Conservation (phyloP, 2,329 filamentous ascomycete species). For the Ambrosiella xylebori region DNA sequence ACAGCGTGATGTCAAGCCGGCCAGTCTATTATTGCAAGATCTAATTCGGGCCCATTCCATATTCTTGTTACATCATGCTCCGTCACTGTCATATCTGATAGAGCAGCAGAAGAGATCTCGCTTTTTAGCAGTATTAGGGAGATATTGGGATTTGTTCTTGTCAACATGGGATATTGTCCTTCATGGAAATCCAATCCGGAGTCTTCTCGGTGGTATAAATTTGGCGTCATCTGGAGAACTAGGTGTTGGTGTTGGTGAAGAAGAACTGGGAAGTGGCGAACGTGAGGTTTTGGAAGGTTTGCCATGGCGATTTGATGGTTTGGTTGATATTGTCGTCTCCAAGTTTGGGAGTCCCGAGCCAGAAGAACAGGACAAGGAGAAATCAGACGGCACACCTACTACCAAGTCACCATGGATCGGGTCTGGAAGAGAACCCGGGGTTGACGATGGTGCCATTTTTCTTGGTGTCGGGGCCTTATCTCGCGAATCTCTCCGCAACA, state of each 20-base stretch:
- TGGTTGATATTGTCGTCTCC: constrained; percentile 76
- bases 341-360: constrained; percentile 49
- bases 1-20: constrained; percentile 72
- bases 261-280: constrained; percentile 86
- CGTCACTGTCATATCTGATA: constrained; percentile 54
- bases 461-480: constrained; percentile 61
- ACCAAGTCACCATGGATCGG: constrained; percentile 48
- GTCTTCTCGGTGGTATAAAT: constrained; percentile 69
- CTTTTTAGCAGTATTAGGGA: constrained; percentile 55
- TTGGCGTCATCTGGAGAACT: constrained; percentile 80
- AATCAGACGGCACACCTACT: constrained; percentile 11
- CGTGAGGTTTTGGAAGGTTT: constrained; percentile 87
- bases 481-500: constrained; percentile 48
- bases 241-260: constrained; percentile 85
- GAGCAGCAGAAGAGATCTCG: constrained; percentile 36
- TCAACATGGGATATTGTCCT: constrained; percentile 77
- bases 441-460: constrained; percentile 74
- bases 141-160: constrained; percentile 61
- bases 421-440: constrained; percentile 44
- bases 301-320: constrained; percentile 57
- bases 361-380: constrained; percentile 14
- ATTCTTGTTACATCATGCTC: constrained; percentile 77
- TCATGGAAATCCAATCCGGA: constrained; percentile 70
- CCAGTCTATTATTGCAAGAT: constrained; percentile 61
- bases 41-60: constrained; percentile 64